Evolutionary conservation across 1,284 basidiomycete species (phyloP).

Genomic region (Heterobasidion parviporum): DNA sequence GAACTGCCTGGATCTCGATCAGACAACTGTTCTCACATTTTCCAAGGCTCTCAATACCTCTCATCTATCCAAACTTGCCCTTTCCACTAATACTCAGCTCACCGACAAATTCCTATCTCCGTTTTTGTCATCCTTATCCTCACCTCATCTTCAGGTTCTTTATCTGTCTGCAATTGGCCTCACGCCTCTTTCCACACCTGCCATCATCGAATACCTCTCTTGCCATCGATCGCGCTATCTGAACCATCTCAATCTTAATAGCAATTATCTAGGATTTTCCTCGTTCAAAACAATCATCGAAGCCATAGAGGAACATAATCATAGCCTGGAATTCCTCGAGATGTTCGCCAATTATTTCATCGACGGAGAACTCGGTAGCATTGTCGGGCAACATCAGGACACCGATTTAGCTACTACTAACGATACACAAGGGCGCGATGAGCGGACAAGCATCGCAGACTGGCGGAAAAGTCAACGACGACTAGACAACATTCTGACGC

Average conservation of each 20-base stretch:
- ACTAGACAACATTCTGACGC: not conserved
- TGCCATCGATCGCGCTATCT: constrained; percentile 41
- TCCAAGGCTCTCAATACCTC: constrained; percentile 42
- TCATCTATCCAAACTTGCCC: constrained; percentile 31
- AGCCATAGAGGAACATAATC: constrained; percentile 40
- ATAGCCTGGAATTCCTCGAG: constrained; percentile 40
- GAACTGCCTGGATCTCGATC: constrained; percentile 37
- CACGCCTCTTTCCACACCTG: constrained; percentile 33
- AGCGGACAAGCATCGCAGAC: not conserved
- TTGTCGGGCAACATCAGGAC: not conserved
- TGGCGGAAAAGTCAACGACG: not conserved
- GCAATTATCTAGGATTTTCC: constrained; percentile 41
- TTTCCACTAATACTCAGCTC: constrained; percentile 33
- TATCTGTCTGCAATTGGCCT: constrained; percentile 47
- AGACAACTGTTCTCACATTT: constrained; percentile 26
- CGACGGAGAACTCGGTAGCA: not conserved
- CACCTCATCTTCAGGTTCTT: constrained; percentile 42
- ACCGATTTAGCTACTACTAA: not conserved
- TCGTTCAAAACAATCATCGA: constrained; percentile 37
- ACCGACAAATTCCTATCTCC: constrained; percentile 41
- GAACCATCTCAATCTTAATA: constrained; percentile 42
- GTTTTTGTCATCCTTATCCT: constrained; percentile 40
- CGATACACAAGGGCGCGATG: not conserved
- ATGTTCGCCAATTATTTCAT: constrained; percentile 35
- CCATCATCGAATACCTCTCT: constrained; percentile 41